Evolutionary conservation across 176 grass and related monocot species (phyloP).

Genomic region (Ensete glaucum): DNA sequence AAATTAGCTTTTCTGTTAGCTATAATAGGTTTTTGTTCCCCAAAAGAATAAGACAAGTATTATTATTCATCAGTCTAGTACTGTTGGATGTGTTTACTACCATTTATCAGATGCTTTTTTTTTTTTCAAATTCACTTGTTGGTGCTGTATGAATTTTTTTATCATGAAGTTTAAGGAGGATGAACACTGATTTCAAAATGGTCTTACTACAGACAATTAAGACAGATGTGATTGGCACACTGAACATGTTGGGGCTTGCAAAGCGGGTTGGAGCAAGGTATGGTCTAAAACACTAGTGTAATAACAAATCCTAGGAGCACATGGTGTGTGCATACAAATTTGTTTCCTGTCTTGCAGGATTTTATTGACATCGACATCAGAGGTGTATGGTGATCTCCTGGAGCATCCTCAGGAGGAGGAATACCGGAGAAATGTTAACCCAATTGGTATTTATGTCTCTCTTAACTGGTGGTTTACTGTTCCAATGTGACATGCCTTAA

Average conservation of each 20-base stretch:
- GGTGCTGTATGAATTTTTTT: neutral
- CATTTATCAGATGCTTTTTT: too few species aligned
- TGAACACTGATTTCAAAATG: neutral
- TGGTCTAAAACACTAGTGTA: neutral
- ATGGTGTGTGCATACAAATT: neutral
- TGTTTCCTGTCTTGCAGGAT: slow-evolving; percentile 23
- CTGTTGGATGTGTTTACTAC: too few species aligned
- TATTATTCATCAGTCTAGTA: too few species aligned
- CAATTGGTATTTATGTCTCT: slow-evolving; percentile 44
- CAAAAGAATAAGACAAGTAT: too few species aligned
- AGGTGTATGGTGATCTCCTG: slow-evolving; percentile 95
- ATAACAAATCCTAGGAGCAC: neutral
- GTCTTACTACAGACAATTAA: slow-evolving; percentile 45
- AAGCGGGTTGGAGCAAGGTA: slow-evolving; percentile 86
- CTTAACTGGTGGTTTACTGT: neutral
- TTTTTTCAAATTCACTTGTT: neutral
- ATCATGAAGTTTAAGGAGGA: neutral
- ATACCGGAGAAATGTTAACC: slow-evolving; percentile 96
- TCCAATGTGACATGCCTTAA: neutral
- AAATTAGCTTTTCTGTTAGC: too few species aligned
- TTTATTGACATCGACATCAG: slow-evolving; percentile 78
- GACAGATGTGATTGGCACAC: slow-evolving; percentile 95
- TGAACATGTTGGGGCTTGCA: slow-evolving; percentile 94
- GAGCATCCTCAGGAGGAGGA: slow-evolving; percentile 89
- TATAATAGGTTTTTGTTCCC: too few species aligned